phyloP scores from a whole-genome alignment of 179 eudicot genomes.

The Spinacia oleracea region DNA sequence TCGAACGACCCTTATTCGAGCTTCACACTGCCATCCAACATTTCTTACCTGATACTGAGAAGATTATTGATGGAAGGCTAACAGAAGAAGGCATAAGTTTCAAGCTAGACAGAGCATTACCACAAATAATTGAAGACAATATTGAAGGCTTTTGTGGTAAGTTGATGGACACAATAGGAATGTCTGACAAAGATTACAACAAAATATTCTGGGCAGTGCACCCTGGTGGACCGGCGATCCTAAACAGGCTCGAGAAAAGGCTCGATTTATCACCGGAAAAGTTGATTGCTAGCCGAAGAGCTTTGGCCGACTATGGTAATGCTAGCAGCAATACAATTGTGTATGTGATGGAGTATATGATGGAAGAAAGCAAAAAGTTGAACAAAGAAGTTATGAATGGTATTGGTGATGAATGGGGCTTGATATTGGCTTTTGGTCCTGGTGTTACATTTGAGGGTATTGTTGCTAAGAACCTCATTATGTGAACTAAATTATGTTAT shows the following conservation, averaged over 20 bases:
- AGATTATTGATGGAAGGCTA: conserved; percentile 77
- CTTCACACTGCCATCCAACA: conserved; percentile 76
- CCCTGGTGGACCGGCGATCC: conserved; percentile 92
- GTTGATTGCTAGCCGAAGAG: conserved; percentile 68
- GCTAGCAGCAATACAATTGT: conserved; percentile 94
- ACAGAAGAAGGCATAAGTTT: conserved; percentile 94
- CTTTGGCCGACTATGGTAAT: conserved; percentile 85
- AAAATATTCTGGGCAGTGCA: conserved; percentile 94
- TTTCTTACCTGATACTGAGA: conserved; percentile 79
- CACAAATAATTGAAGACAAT: conserved; percentile 87
- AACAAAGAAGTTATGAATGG: conserved; percentile 31
- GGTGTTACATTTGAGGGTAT: conserved; percentile 94
- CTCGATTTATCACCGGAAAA: conserved; percentile 63
- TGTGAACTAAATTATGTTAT: conserved; percentile 25
- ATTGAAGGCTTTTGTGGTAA: conserved; percentile 60
- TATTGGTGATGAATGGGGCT: conserved; percentile 76
- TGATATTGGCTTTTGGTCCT: conserved; percentile 95
- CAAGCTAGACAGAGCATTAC: conserved; percentile 71
- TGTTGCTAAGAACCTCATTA: conserved; percentile 69
- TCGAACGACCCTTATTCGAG: conserved; percentile 74
- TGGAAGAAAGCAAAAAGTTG: conserved; percentile 51
- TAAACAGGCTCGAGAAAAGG: conserved; percentile 76
- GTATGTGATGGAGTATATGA: conserved; percentile 89
- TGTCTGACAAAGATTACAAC: conserved; percentile 48
- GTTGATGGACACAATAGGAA: conserved; percentile 46